Conservation (phyloP, 768 basidiomycete species). For the Trametes elegans region DNA sequence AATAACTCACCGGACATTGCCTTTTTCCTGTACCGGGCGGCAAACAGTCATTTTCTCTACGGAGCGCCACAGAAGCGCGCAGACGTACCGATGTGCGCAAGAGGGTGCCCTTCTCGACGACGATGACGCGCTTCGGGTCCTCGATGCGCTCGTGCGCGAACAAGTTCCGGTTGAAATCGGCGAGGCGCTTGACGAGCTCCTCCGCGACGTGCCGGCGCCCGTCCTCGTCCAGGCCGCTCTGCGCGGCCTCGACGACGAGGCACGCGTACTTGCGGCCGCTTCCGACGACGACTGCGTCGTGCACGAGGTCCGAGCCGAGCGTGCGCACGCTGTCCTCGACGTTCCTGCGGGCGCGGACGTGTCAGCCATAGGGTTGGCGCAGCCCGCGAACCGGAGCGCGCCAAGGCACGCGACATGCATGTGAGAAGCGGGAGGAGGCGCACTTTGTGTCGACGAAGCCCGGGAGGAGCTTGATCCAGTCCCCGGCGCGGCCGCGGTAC, state of each 20-base stretch:
- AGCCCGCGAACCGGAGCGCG: no score
- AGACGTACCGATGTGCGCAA: neutral
- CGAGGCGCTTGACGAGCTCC: neutral
- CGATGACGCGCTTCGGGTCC: slow-evolving; percentile 1
- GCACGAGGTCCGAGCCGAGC: neutral
- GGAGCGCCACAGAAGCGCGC: no score
- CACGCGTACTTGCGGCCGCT: neutral
- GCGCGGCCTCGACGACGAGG: neutral
- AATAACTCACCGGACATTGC: no score
- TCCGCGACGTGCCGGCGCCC: neutral
- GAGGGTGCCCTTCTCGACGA: slow-evolving; percentile 9
- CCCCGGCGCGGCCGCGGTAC: slow-evolving; percentile 3
- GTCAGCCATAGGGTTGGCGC: neutral
- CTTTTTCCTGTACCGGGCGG: no score
- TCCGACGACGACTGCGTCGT: slow-evolving; percentile 5
- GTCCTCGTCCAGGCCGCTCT: neutral
- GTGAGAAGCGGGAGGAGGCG: no score
- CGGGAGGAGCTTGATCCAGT: slow-evolving; percentile 1
- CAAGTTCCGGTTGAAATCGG: neutral
- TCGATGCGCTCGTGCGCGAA: slow-evolving; percentile 2
- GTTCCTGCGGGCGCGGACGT: neutral
- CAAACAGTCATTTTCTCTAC: no score
- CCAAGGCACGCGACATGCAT: neutral
- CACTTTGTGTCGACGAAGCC: slow-evolving; percentile 6
- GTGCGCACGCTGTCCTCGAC: slow-evolving; percentile 2